Conservation (phyloP, 75 land plant genomes). For the Sequoiadendron giganteum region DNA sequence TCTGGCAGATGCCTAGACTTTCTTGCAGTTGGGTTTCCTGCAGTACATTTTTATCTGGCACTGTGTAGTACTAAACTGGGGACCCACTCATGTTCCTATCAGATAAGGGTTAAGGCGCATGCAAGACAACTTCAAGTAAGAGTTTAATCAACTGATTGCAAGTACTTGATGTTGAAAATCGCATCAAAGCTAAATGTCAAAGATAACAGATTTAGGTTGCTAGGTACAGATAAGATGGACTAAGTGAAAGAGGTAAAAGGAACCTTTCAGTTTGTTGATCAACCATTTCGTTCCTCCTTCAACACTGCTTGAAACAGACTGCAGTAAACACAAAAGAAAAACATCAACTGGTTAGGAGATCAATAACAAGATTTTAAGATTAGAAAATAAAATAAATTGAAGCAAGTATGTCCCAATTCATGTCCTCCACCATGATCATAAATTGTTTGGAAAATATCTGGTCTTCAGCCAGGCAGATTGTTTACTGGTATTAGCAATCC, state of each 20-base stretch:
- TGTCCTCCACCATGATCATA: background rate
- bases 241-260: background rate
- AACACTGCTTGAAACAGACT: slow-evolving; percentile 56
- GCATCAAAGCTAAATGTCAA: background rate
- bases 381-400: background rate
- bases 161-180: background rate
- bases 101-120: background rate
- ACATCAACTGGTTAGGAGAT: background rate
- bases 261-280: slow-evolving; percentile 73
- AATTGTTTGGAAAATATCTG: background rate
- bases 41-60: background rate
- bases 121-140: background rate
- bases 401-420: background rate
- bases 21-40: background rate
- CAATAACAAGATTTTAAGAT: background rate
- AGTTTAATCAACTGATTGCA: background rate
- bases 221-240: background rate
- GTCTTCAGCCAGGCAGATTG: background rate
- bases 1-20: background rate
- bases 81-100: background rate
- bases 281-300: slow-evolving; percentile 71
- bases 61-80: background rate
- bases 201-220: background rate
- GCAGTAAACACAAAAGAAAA: background rate
- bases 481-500: background rate